These are phyloP conservation scores for Dujonia santamariae DNA, from an alignment of 1,139 yeast species.

Conservation along the genomic window DNA sequence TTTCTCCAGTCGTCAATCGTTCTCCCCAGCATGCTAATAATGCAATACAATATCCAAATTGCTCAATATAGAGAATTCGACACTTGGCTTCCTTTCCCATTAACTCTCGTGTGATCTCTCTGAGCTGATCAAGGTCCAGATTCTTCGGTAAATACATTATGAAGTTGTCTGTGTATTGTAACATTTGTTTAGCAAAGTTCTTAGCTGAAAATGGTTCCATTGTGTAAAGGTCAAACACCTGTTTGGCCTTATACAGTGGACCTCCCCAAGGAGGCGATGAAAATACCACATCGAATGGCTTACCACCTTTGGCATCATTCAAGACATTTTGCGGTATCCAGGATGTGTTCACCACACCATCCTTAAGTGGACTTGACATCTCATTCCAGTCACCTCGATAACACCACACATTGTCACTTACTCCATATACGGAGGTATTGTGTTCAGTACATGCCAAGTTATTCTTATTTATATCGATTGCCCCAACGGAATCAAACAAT, in stretches of 20 bases:
- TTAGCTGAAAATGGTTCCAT: constrained; percentile 52
- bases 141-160: constrained; percentile 78
- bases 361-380: constrained; percentile 21
- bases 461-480: constrained; percentile 61
- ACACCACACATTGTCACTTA: constrained; percentile 46
- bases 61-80: constrained; percentile 45
- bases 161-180: constrained; percentile 47
- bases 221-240: constrained; percentile 40
- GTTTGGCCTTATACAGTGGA: constrained; percentile 51
- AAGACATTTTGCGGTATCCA: constrained; percentile 29
- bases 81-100: constrained; percentile 45
- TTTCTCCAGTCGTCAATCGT: constrained; percentile 17
- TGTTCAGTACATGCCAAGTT: constrained; percentile 66
- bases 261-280: constrained; percentile 99
- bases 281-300: constrained; percentile 64
- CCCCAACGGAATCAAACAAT: constrained; percentile 55
- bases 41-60: constrained; percentile 49
- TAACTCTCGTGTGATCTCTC: constrained; percentile 41
- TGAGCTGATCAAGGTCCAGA: constrained; percentile 56
- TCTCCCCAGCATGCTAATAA: constrained; percentile 61
- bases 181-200: constrained; percentile 40
- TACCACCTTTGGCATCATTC: constrained; percentile 9
- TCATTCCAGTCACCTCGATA: constrained; percentile 56
- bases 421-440: constrained; percentile 73
- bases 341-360: constrained; percentile 14